A percentile compares a stretch with the other conserved stretches of the same genome.
These are phyloP conservation scores for Eutrema heterophyllum DNA, from an alignment of 345 rosid genomes.

Conservation along the genomic window DNA sequence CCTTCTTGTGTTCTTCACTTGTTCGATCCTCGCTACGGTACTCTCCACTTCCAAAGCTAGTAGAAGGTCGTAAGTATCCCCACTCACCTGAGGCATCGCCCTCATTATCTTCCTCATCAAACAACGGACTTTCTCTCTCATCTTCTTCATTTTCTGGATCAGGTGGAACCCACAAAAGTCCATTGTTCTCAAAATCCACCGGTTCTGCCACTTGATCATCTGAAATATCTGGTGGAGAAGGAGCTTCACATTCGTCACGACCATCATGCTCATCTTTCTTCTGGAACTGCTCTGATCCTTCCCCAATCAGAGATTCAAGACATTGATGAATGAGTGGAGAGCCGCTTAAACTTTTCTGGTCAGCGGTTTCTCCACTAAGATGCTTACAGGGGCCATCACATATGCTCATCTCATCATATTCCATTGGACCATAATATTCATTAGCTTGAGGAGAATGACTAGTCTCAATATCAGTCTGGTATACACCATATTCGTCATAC, in stretches of 20 bases:
- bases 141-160: slow-evolving; percentile 98
- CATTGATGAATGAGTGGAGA: slow-evolving; percentile 43
- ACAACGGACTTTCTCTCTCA: slow-evolving; percentile 63
- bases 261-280: slow-evolving; percentile 50
- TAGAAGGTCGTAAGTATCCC: slow-evolving; percentile 60
- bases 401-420: slow-evolving; percentile 52
- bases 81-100: slow-evolving; percentile 80
- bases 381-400: slow-evolving; percentile 40
- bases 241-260: slow-evolving; percentile 45
- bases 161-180: slow-evolving; percentile 90
- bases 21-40: slow-evolving; percentile 54
- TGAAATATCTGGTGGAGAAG: slow-evolving; percentile 52
- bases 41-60: slow-evolving; percentile 84
- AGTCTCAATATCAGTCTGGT: slow-evolving; percentile 52
- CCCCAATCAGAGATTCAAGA: slow-evolving; percentile 52
- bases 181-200: slow-evolving; percentile 90
- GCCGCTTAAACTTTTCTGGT: slow-evolving; percentile 49
- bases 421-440: slow-evolving; percentile 46
- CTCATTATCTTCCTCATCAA: slow-evolving; percentile 63
- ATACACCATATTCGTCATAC: slow-evolving; percentile 56
- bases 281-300: slow-evolving; percentile 41
- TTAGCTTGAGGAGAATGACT: slow-evolving; percentile 47
- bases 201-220: slow-evolving; percentile 49
- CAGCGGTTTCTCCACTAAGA: slow-evolving; percentile 44
- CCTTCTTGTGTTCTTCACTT: slow-evolving; percentile 72